Evolutionary conservation across 176 grass and related monocot genomes (phyloP).

Genomic region (Musa troglodytarum): DNA sequence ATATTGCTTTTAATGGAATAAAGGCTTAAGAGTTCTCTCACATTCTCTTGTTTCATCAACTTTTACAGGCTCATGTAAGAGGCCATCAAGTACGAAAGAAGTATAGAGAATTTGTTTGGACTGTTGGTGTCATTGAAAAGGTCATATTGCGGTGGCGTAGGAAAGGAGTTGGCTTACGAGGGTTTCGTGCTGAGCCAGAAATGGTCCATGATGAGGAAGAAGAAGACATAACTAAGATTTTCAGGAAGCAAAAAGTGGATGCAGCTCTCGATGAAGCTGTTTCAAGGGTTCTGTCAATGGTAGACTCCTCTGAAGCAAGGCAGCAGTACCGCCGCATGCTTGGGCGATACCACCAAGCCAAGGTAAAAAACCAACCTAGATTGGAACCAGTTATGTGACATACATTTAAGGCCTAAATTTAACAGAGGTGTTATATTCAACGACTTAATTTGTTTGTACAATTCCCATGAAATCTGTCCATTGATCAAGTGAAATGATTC

Average conservation of each 20-base stretch:
- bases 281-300: conserved; percentile 84
- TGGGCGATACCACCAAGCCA: conserved; percentile 68
- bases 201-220: conserved; percentile 47
- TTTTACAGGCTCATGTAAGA: conserved; percentile 76
- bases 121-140: conserved; percentile 86
- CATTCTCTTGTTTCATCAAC: conserved; percentile 18
- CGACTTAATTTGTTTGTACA: not conserved
- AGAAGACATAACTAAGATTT: conserved; percentile 65
- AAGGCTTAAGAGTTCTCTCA: not conserved
- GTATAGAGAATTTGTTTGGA: conserved; percentile 62
- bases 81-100: conserved; percentile 95
- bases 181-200: conserved; percentile 57
- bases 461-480: not conserved
- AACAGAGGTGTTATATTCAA: not conserved
- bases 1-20: not conserved
- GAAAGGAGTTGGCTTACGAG: conserved; percentile 70
- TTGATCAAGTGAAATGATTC: not conserved
- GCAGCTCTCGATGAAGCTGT: conserved; percentile 64
- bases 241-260: conserved; percentile 86
- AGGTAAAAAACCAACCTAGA: conserved; percentile 28
- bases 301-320: conserved; percentile 68
- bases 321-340: conserved; percentile 93
- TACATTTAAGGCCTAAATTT: not conserved
- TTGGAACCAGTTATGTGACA: not conserved
- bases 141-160: conserved; percentile 91